phyloP scores from a whole-genome alignment of 208 protist species.

The Acanthamoeba pearcei region DNA sequence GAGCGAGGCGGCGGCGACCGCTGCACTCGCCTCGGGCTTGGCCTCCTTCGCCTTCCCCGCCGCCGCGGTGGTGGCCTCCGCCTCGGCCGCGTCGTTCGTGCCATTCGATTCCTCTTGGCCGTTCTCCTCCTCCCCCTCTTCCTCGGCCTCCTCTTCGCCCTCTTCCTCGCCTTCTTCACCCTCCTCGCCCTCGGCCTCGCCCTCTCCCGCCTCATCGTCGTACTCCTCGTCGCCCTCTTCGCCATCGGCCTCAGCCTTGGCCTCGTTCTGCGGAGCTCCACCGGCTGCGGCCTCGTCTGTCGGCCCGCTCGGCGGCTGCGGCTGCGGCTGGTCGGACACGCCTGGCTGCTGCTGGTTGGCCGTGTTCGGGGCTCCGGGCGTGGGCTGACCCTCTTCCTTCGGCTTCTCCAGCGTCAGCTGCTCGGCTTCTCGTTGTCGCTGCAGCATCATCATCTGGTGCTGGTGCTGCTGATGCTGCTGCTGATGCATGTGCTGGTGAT shows the following conservation, averaged over 20 bases:
- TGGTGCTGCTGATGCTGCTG: not conserved
- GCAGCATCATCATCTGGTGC: not conserved
- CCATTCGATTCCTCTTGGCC: not conserved
- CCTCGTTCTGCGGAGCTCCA: not conserved
- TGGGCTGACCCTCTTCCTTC: not conserved
- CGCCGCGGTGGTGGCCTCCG: not conserved
- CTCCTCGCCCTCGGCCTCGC: not conserved
- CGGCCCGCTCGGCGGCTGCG: not conserved
- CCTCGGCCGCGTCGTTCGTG: too few relatives aligned
- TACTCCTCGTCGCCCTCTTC: not conserved
- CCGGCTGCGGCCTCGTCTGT: not conserved
- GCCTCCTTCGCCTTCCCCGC: not conserved
- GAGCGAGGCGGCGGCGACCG: not conserved
- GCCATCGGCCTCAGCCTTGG: not conserved
- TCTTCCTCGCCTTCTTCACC: not conserved
- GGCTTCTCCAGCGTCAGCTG: not conserved
- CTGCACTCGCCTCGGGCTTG: not conserved
- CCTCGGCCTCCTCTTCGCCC: not conserved
- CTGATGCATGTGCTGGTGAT: constrained; percentile 5
- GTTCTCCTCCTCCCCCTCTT: not conserved
- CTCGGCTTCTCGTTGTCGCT: not conserved
- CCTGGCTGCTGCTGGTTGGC: not conserved
- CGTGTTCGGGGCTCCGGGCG: not conserved
- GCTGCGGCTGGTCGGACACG: not conserved
- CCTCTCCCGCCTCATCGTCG: not conserved